These are phyloP conservation scores for Sporothrix dimorphospora DNA, from an alignment of 2,329 filamentous ascomycete species.

Conservation along the genomic window DNA sequence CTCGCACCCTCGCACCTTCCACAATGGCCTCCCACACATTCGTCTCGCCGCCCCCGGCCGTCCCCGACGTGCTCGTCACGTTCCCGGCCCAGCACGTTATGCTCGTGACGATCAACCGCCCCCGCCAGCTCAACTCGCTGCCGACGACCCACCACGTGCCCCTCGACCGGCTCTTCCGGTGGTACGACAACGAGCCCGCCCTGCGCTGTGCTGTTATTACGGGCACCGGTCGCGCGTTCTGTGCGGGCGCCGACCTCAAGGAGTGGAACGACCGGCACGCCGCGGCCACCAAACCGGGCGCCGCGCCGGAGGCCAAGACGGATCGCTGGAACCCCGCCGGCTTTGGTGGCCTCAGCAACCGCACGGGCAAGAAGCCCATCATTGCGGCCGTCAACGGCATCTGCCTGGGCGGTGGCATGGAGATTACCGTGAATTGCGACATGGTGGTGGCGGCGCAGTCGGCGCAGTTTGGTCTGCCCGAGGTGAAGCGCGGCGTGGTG, in stretches of 20 bases:
- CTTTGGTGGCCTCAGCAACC: constrained; percentile 68
- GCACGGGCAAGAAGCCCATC: constrained; percentile 72
- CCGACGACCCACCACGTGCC: constrained; percentile 52
- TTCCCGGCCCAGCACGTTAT: constrained; percentile 60
- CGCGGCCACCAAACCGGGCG: constrained; percentile 27
- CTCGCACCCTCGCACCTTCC: no score
- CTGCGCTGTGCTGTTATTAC: constrained; percentile 67
- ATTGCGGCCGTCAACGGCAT: constrained; percentile 77
- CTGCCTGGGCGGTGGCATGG: constrained; percentile 75
- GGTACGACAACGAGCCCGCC: constrained; percentile 64
- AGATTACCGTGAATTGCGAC: constrained; percentile 76
- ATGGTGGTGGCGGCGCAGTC: constrained; percentile 63
- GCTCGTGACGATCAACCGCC: constrained; percentile 63
- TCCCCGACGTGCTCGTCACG: constrained; percentile 48
- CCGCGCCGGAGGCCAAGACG: constrained; percentile 2
- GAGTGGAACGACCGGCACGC: constrained; percentile 58
- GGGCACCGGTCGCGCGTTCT: constrained; percentile 66
- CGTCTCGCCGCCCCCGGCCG: constrained; percentile 45
- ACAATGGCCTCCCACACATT: constrained; percentile 34
- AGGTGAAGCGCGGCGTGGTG: constrained; percentile 71
- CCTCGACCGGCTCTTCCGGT: constrained; percentile 52
- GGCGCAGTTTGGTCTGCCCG: constrained; percentile 70
- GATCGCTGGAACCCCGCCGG: constrained; percentile 49
- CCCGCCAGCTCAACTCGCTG: constrained; percentile 62
- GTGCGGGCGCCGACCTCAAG: constrained; percentile 69